Evolutionary conservation across 495 filamentous ascomycete species (phyloP).

Genomic region (Hypoxylon lienhwacheense): DNA sequence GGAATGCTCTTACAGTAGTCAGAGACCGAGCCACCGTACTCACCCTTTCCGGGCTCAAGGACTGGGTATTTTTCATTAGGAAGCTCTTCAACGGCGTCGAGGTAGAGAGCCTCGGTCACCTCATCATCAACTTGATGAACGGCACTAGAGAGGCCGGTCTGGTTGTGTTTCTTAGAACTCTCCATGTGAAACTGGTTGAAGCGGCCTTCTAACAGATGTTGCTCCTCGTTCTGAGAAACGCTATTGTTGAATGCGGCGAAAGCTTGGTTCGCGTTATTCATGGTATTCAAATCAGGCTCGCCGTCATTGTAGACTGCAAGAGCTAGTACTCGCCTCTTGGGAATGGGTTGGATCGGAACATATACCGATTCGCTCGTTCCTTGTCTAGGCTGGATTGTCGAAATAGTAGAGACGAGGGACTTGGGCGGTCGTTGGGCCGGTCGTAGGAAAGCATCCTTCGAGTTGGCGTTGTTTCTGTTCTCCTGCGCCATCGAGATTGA

Average conservation of each 20-base stretch:
- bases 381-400: slow-evolving; percentile 47
- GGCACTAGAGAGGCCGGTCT: not conserved
- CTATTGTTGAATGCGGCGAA: not conserved
- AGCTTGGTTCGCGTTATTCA: not conserved
- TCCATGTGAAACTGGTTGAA: not conserved
- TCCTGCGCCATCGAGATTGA: slow-evolving; percentile 44
- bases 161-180: not conserved
- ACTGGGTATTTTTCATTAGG: slow-evolving; percentile 14
- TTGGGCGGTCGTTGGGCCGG: slow-evolving; percentile 68
- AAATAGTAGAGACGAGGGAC: slow-evolving; percentile 48
- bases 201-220: not conserved
- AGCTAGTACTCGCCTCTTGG: slow-evolving; percentile 53
- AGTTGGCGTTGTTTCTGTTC: slow-evolving; percentile 55
- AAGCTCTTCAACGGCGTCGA: slow-evolving; percentile 48
- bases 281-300: slow-evolving; percentile 31
- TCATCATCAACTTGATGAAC: slow-evolving; percentile 31
- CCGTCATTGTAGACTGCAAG: slow-evolving; percentile 70
- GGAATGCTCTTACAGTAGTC: not conserved
- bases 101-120: slow-evolving; percentile 43
- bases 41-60: slow-evolving; percentile 3
- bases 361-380: slow-evolving; percentile 33
- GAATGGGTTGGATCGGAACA: slow-evolving; percentile 49
- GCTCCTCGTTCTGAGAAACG: not conserved
- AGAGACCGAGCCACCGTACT: not conserved
- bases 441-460: slow-evolving; percentile 52